Evolutionary conservation across 352 stramenopile genomes (phyloP).

Genomic region (Phytophthora melonis): DNA sequence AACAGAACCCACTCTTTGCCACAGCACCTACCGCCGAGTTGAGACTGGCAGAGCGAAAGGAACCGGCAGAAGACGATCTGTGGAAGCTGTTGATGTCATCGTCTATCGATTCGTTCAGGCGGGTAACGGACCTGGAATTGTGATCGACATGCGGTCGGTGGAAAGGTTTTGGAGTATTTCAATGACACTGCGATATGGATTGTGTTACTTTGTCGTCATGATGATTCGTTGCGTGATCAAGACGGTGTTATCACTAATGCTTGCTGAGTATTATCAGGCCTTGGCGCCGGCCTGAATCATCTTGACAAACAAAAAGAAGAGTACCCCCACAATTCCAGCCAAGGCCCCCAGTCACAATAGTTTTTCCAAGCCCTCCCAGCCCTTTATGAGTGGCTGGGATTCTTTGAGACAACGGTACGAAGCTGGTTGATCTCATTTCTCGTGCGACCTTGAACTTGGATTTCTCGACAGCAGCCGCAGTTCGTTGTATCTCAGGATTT

Average conservation of each 20-base stretch:
- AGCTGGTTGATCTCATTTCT: too few species aligned
- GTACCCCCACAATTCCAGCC: background rate
- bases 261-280: too few species aligned
- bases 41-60: constrained; percentile 2
- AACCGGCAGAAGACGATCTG: constrained; percentile 64
- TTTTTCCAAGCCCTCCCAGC: too few species aligned
- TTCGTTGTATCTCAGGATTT: too few species aligned
- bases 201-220: background rate
- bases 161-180: background rate
- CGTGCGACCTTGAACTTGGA: too few species aligned
- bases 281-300: too few species aligned
- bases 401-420: too few species aligned
- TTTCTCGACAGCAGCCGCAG: too few species aligned
- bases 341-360: background rate
- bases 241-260: too few species aligned
- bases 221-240: background rate
- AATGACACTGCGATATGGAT: background rate
- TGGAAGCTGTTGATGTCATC: constrained; percentile 80
- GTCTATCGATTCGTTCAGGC: constrained; percentile 59
- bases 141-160: constrained; percentile 11
- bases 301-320: too few species aligned
- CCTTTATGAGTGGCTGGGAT: too few species aligned
- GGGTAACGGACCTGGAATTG: constrained; percentile 43
- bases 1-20: constrained; percentile 41
- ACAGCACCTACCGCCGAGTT: constrained; percentile 5